Conservation (phyloP, 495 filamentous ascomycete genomes). For the Penicillium simplicissimum region DNA sequence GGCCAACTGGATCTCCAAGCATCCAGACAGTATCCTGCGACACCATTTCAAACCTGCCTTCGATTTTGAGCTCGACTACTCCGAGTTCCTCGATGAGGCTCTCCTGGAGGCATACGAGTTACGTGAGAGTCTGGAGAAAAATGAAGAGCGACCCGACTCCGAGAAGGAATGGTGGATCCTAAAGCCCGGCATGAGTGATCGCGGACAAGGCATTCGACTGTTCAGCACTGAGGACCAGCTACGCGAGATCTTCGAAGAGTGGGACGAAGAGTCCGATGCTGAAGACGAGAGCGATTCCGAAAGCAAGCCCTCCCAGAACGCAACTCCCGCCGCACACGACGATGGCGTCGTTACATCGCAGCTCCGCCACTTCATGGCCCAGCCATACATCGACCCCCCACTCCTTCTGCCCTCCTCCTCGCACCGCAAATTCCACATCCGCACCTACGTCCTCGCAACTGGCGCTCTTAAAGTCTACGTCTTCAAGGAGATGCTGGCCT, state of each 20-base stretch:
- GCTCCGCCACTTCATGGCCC: constrained; percentile 91
- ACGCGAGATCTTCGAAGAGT: constrained; percentile 81
- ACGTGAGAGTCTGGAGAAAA: constrained; percentile 68
- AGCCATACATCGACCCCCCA: constrained; percentile 92
- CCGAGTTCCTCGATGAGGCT: constrained; percentile 94
- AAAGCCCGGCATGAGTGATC: constrained; percentile 95
- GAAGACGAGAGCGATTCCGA: constrained; percentile 37
- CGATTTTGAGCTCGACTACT: constrained; percentile 91
- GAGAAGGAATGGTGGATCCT: constrained; percentile 95
- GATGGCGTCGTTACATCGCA: constrained; percentile 77
- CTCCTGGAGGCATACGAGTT: constrained; percentile 87
- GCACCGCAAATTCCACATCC: constrained; percentile 90
- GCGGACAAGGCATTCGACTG: constrained; percentile 86
- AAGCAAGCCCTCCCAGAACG: constrained; percentile 30
- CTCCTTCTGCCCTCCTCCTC: constrained; percentile 67
- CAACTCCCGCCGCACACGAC: constrained; percentile 25
- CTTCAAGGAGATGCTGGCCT: constrained; percentile 85
- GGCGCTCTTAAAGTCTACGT: constrained; percentile 81
- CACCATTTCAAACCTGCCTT: constrained; percentile 71
- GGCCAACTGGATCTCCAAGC: constrained; percentile 75
- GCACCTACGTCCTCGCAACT: constrained; percentile 81
- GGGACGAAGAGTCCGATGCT: constrained; percentile 64
- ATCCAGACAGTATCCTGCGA: constrained; percentile 67
- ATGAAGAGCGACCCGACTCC: constrained; percentile 46
- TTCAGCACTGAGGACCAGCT: constrained; percentile 83